A percentile compares a stretch with the other conserved stretches of the same genome.
These are phyloP conservation scores for Solanum sparsipilum DNA, from an alignment of 257 asterid genomes.

Conservation along the genomic window DNA sequence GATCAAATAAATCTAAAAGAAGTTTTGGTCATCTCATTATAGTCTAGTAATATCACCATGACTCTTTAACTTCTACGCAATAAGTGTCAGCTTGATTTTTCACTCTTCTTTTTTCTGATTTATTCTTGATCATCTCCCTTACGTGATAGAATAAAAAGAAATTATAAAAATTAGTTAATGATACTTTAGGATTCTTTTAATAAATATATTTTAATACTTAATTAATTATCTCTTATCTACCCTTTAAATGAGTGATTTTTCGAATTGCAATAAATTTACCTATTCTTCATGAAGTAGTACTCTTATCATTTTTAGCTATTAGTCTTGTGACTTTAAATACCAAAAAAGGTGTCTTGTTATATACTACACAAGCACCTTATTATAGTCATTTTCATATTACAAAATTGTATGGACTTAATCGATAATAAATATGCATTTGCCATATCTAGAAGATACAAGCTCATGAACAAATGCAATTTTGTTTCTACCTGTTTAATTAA, in stretches of 20 bases:
- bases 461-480: not conserved
- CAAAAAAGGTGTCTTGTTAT: not conserved
- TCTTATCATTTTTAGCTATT: not conserved
- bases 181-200: not conserved
- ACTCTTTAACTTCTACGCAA: too few species aligned
- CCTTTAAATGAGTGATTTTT: too few species aligned
- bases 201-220: too few species aligned
- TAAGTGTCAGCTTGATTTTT: not conserved
- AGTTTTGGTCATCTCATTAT: not conserved
- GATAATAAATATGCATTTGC: too few species aligned
- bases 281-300: too few species aligned
- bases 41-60: not conserved
- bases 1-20: not conserved
- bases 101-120: too few species aligned
- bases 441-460: not conserved
- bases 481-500: too few species aligned
- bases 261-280: not conserved
- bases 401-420: too few species aligned
- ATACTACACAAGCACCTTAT: not conserved
- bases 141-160: too few species aligned
- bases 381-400: not conserved
- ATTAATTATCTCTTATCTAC: too few species aligned
- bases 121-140: fast-evolving
- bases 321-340: not conserved
- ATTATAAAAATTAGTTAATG: not conserved